Conservation (phyloP, 1,139 yeast species). For the Yamadazyma mexicana region DNA sequence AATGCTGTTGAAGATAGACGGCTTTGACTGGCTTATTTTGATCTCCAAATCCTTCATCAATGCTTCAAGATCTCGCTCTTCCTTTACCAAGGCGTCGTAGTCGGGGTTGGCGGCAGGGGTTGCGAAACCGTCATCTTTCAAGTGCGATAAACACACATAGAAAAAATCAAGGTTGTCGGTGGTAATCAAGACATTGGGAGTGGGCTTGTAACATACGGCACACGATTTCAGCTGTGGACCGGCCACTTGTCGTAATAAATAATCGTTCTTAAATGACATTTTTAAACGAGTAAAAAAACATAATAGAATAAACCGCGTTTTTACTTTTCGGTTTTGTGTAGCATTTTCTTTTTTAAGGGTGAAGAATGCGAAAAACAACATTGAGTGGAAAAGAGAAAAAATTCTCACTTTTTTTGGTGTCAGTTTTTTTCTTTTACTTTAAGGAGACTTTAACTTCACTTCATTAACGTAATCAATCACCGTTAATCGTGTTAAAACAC, state of each 20-base stretch:
- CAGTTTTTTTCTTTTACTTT: slow-evolving; percentile 1
- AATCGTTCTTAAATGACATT: slow-evolving; percentile 51
- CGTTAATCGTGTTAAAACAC: not conserved
- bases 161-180: slow-evolving; percentile 59
- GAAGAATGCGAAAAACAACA: slow-evolving; percentile 1
- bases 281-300: not conserved
- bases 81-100: slow-evolving; percentile 42
- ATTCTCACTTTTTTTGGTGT: slow-evolving; percentile 8
- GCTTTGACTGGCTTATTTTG: slow-evolving; percentile 29
- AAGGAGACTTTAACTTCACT: not conserved
- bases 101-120: slow-evolving; percentile 48
- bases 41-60: slow-evolving; percentile 36
- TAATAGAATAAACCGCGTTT: not conserved
- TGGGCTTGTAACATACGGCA: slow-evolving; percentile 65
- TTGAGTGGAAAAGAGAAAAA: slow-evolving; percentile 5
- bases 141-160: slow-evolving; percentile 66
- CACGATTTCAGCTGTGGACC: slow-evolving; percentile 59
- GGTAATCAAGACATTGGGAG: slow-evolving; percentile 60
- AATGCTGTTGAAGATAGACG: slow-evolving; percentile 33
- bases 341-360: not conserved
- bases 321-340: not conserved
- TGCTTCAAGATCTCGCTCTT: slow-evolving; percentile 37
- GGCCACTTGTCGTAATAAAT: slow-evolving; percentile 58
- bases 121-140: slow-evolving; percentile 64
- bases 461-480: not conserved